Evolutionary conservation across 768 basidiomycete genomes (phyloP).

Genomic region (Royoungia palumana): DNA sequence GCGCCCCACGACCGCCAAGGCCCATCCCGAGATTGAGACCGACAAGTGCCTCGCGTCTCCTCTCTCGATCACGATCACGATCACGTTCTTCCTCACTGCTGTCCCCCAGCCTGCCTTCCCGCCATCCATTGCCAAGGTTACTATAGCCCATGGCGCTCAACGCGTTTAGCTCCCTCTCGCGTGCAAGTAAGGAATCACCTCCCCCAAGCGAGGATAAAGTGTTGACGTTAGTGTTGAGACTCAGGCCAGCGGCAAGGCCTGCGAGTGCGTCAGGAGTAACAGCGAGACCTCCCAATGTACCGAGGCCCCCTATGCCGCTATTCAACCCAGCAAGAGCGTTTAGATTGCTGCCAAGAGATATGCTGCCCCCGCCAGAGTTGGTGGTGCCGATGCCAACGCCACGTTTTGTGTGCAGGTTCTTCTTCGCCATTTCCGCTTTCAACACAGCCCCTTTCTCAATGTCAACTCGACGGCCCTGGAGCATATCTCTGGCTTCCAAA

Average conservation of each 20-base stretch:
- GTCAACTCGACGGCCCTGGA: slow-evolving; percentile 90
- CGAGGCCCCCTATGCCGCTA: slow-evolving; percentile 28
- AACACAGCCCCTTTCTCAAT: slow-evolving; percentile 88
- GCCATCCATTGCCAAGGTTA: slow-evolving; percentile 30
- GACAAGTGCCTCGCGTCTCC: slow-evolving; percentile 42
- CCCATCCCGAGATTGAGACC: slow-evolving; percentile 35
- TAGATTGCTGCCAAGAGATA: slow-evolving; percentile 27
- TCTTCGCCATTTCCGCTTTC: slow-evolving; percentile 99
- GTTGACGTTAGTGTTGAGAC: slow-evolving; percentile 26
- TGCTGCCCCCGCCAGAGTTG: slow-evolving; percentile 25
- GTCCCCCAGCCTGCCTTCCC: slow-evolving; percentile 35
- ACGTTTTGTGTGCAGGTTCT: slow-evolving; percentile 95
- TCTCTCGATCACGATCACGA: slow-evolving; percentile 42
- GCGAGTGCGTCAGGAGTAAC: slow-evolving; percentile 29
- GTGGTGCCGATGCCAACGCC: slow-evolving; percentile 68
- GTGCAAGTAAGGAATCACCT: slow-evolving; percentile 31
- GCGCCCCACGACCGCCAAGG: slow-evolving; percentile 44
- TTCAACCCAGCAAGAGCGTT: slow-evolving; percentile 23
- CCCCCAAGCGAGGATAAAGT: slow-evolving; percentile 23
- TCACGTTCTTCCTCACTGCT: slow-evolving; percentile 39
- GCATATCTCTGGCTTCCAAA: slow-evolving; percentile 76
- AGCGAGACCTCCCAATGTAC: slow-evolving; percentile 21
- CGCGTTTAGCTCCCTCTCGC: slow-evolving; percentile 48
- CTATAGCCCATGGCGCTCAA: slow-evolving; percentile 48
- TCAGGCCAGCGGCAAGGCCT: slow-evolving; percentile 29